A percentile compares a stretch with the other conserved stretches of the same genome.
phyloP scores from a whole-genome alignment of 768 basidiomycete genomes.

The Amanita jacksonii region DNA sequence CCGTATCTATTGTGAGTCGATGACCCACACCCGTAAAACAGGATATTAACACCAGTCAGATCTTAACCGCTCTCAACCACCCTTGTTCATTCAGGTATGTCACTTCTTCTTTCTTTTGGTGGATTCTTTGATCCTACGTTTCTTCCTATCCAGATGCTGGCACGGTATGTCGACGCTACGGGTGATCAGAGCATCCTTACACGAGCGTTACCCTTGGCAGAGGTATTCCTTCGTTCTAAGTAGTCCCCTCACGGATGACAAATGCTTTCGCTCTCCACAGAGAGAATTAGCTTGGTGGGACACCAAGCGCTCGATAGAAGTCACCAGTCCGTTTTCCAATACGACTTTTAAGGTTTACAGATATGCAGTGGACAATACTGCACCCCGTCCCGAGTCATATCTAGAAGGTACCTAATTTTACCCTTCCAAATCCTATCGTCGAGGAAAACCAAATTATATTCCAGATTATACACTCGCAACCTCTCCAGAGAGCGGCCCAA shows the following conservation, averaged over 20 bases:
- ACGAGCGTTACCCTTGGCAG: slow-evolving; percentile 78
- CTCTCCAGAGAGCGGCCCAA: slow-evolving; percentile 41
- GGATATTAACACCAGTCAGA: slow-evolving; percentile 29
- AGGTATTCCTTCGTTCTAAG: slow-evolving; percentile 33
- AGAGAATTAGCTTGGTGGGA: slow-evolving; percentile 81
- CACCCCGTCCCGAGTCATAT: slow-evolving; percentile 86
- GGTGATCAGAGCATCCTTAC: slow-evolving; percentile 67
- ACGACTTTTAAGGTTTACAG: slow-evolving; percentile 55
- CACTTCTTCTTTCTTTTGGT: not conserved
- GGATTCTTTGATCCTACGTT: not conserved
- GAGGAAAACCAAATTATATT: slow-evolving; percentile 1
- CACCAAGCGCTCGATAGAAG: slow-evolving; percentile 55
- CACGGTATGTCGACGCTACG: slow-evolving; percentile 66
- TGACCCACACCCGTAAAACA: not conserved
- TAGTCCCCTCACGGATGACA: not conserved
- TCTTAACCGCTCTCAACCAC: slow-evolving; percentile 87
- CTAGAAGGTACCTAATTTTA: slow-evolving; percentile 43
- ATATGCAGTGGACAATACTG: slow-evolving; percentile 74
- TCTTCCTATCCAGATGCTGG: slow-evolving; percentile 70
- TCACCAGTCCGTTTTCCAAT: slow-evolving; percentile 65
- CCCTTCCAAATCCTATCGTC: not conserved
- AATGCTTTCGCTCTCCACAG: slow-evolving; percentile 23
- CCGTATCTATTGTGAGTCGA: slow-evolving; percentile 69
- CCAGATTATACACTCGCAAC: slow-evolving; percentile 74
- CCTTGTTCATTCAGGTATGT: slow-evolving; percentile 71